Conservation (phyloP, 2,329 filamentous ascomycete genomes). For the Trichoderma atroviride region DNA sequence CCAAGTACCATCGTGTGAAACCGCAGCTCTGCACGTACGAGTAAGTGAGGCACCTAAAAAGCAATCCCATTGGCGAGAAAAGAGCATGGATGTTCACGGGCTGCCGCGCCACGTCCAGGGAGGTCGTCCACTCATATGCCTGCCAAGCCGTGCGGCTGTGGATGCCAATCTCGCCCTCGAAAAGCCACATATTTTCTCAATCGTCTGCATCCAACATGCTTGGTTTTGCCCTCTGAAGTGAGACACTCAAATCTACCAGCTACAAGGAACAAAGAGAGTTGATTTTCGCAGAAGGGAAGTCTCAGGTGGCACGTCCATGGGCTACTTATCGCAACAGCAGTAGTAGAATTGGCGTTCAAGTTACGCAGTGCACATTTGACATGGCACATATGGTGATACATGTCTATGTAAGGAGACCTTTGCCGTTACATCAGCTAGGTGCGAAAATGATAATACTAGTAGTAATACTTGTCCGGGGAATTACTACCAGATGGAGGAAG, state of each 20-base stretch:
- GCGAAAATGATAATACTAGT: too few species aligned
- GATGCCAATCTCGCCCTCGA: neutral
- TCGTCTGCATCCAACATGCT: neutral
- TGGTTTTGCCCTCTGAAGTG: too few species aligned
- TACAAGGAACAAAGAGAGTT: neutral
- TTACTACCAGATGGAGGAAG: neutral
- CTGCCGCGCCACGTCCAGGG: neutral
- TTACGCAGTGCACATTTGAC: neutral
- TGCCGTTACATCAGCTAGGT: too few species aligned
- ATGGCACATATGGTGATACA: neutral
- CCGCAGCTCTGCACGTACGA: neutral
- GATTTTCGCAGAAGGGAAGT: neutral
- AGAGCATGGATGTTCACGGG: neutral
- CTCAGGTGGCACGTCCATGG: neutral
- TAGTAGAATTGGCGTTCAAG: neutral
- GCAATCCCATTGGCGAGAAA: neutral
- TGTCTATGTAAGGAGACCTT: neutral
- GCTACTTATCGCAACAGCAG: neutral
- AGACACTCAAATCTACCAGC: neutral
- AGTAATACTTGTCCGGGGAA: neutral
- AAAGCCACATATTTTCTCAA: neutral
- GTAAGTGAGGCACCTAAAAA: neutral
- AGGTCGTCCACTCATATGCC: neutral
- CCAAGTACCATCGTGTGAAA: neutral
- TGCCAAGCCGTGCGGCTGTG: neutral